Percentiles rank a stretch among this genome's conserved stretches.
Conservation (phyloP, 495 filamentous ascomycete genomes). For the Podospora tetraspora region DNA sequence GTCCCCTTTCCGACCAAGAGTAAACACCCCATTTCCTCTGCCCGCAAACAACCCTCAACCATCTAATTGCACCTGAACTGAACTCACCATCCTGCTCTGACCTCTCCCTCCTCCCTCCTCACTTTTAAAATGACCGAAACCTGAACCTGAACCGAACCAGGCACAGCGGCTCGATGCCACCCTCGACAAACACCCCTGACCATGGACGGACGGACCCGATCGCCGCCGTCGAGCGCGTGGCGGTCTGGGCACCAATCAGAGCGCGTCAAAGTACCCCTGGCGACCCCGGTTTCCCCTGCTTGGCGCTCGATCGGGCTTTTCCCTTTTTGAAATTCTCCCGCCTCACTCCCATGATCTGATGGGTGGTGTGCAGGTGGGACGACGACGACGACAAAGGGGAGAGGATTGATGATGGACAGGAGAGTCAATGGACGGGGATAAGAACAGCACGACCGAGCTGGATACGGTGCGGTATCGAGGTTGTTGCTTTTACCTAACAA, state of each 20-base stretch:
- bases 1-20: background rate
- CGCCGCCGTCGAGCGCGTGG: conserved; percentile 1
- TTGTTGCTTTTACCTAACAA: background rate
- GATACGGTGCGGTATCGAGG: too few species aligned
- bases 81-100: background rate
- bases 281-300: background rate
- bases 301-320: background rate
- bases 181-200: background rate
- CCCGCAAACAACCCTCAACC: background rate
- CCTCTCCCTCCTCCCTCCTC: too few species aligned
- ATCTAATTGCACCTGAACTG: background rate
- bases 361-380: too few species aligned
- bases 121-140: background rate
- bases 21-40: too few species aligned
- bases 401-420: too few species aligned
- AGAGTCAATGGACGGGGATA: too few species aligned
- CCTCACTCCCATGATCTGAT: too few species aligned
- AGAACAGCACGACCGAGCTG: too few species aligned
- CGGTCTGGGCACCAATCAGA: conserved; percentile 15
- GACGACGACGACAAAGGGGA: background rate
- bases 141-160: background rate
- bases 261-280: background rate
- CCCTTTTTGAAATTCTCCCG: background rate
- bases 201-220: background rate
- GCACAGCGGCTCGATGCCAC: background rate